phyloP scores from a whole-genome alignment of 139 green algal genomes.

The Edaphochlamys debaryana region DNA sequence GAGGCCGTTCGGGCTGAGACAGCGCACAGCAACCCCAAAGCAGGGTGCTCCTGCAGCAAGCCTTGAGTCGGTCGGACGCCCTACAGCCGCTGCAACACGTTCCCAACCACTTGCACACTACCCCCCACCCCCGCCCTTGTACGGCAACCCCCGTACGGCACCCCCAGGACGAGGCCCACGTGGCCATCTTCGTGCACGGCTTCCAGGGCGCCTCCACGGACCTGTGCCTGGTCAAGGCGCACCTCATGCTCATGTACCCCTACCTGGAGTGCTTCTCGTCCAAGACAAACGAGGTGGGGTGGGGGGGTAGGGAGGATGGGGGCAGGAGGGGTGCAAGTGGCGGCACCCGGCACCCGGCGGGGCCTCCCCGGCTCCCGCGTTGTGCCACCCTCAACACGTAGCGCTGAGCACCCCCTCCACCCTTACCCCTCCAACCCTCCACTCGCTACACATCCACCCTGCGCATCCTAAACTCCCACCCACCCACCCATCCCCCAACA shows the following conservation, averaged over 20 bases:
- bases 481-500: slow-evolving; percentile 12
- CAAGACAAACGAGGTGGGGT: slow-evolving; percentile 63
- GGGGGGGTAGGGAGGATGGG: too few relatives aligned
- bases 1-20: too few relatives aligned
- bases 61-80: background rate
- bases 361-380: too few relatives aligned
- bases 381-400: too few relatives aligned
- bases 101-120: too few relatives aligned
- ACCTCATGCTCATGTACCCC: slow-evolving; percentile 64
- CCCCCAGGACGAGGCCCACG: slow-evolving; percentile 42
- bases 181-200: slow-evolving; percentile 58
- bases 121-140: background rate
- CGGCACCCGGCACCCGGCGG: too few relatives aligned
- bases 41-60: too few relatives aligned
- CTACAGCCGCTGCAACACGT: background rate
- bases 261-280: slow-evolving; percentile 61
- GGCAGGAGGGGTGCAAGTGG: too few relatives aligned
- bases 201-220: slow-evolving; percentile 58
- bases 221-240: slow-evolving; percentile 65
- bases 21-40: too few relatives aligned
- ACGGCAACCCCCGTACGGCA: background rate
- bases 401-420: too few relatives aligned
- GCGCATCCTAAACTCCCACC: background rate
- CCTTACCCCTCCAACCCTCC: too few relatives aligned
- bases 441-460: too few relatives aligned